Evolutionary conservation across 2,329 filamentous ascomycete species (phyloP), one percentile per base, ranked within the genome.

Genomic region (Capronia epimyces): DNA sequence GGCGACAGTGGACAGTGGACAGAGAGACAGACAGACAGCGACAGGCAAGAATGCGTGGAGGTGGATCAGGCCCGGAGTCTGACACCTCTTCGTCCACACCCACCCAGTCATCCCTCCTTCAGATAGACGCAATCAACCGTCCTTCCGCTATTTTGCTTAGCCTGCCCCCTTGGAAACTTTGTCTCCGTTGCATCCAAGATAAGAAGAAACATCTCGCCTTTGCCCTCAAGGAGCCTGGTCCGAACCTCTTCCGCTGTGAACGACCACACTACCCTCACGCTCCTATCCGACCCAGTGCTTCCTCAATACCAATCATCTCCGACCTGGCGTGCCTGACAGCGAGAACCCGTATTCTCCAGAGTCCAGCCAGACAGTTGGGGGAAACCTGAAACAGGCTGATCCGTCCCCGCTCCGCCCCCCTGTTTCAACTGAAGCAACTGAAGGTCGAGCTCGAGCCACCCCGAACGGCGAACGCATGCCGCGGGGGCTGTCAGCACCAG

Each of bases 381-480:
- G 22, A 49, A 25, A 31, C 48, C 20, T 52, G 52, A 55, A 55
- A 55, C 52, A 52, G 29, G 42, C 45, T 41, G 43, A 22, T 34
- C 40, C 29, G 39, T 40, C 12, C 27, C 36, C 29, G 37, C 10
- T 43, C 24, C 29, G 42, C 32, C 25, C 37, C 46, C 32, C 25
- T 36, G 37, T 27, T 20, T 15, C 34, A 37, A 15, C 47, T 21
- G 3, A 27, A 34, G 43, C 40, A 37, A n/a, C 40, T 49, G 25
- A 21, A 18, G 9, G 15, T 16, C 18, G 27, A 43, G 39, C 32
- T 43, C 31, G 34, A 31, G 32, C 46, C 37, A 48, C 32, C 20
- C 31, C 43, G 24, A 43, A 34, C 24, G 37, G 43, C 37, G 16
- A 27, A 46, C 37, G 36, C 20, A 39, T 20, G 16, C 36, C 36